A percentile compares a stretch with the other conserved stretches of the same genome.
Evolutionary conservation across 345 rosid genomes (phyloP).

Genomic region (Psidium friedrichsthalianum): DNA sequence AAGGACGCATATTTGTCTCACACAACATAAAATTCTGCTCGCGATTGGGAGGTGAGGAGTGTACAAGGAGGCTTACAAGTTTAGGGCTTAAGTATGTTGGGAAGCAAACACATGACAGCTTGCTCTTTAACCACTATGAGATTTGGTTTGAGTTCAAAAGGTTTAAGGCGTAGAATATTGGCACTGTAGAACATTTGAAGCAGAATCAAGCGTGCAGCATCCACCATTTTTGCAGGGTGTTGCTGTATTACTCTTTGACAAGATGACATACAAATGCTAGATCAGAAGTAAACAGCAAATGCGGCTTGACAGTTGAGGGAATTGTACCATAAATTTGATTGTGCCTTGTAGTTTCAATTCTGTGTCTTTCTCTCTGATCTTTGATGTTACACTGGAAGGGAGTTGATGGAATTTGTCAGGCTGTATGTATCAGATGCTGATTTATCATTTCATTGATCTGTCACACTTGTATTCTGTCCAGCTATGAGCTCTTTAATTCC

Average conservation of each 20-base stretch:
- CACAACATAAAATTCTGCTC: conserved; percentile 93
- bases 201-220: background rate
- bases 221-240: background rate
- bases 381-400: background rate
- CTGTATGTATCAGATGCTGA: background rate
- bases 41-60: conserved; percentile 65
- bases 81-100: conserved; percentile 74
- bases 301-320: background rate
- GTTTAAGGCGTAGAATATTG: conserved; percentile 25
- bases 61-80: conserved; percentile 53
- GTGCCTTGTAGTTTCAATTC: background rate
- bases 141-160: conserved; percentile 82
- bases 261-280: background rate
- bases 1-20: conserved; percentile 83
- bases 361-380: background rate
- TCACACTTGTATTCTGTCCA: background rate
- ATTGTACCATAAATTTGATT: background rate
- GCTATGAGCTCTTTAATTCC: background rate
- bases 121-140: conserved; percentile 92
- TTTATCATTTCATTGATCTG: background rate
- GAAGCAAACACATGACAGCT: conserved; percentile 75
- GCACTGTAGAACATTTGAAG: background rate
- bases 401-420: background rate
- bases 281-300: background rate
- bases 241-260: background rate